Base-by-base conservation (phyloP, 148 eudicot species). In the Silene latifolia region DNA sequence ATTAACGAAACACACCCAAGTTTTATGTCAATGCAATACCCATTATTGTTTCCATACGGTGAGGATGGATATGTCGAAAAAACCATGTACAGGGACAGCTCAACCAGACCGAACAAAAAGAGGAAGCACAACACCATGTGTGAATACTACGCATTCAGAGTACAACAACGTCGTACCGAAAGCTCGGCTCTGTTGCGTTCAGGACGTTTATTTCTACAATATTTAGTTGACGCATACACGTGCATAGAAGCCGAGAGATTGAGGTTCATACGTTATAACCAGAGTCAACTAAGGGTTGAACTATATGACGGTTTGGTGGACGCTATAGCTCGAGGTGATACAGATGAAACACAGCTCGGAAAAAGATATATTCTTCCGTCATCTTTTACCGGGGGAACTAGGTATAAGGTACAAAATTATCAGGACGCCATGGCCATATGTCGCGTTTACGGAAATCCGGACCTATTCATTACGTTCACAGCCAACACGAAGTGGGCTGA, bases 221-320 rank as follows among this genome's bases (percentile, higher is more conserved):
- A 60, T 7, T 17, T 69, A 2, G 84, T 73, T 3, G 78, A 73
- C 69, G 72, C 75, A 0, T 77, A 72, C 60, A 73, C 75, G 19
- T 77, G 75, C 80, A 56, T 77, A 13, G 80, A 81, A 20, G 60
- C 67, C 2, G 23, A 42, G 1, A 73, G 80, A 14, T 20, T 73
- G 9, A 14, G 17, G 0, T 77, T n/a, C 10, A 0, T 73, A 6
- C 51, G 62, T 1, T 7, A 2, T 3, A 44, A 77, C 56, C 74
- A 81, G n/a, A 29, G 35, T 3, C 9, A 35, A 17, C 12, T 74
- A 19, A 35, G 78, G 17, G 0, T 21, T 1, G 75, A 77, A 9
- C 0, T 54, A 0, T 69, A 67, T 56, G 39, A 17, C 1, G 62
- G 44, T 11, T 13, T 69, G 12, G 11, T 5, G 13, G 67, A 20